Evolutionary conservation across 2,329 filamentous ascomycete species (phyloP).

Genomic region (Biscogniauxia sp.): DNA sequence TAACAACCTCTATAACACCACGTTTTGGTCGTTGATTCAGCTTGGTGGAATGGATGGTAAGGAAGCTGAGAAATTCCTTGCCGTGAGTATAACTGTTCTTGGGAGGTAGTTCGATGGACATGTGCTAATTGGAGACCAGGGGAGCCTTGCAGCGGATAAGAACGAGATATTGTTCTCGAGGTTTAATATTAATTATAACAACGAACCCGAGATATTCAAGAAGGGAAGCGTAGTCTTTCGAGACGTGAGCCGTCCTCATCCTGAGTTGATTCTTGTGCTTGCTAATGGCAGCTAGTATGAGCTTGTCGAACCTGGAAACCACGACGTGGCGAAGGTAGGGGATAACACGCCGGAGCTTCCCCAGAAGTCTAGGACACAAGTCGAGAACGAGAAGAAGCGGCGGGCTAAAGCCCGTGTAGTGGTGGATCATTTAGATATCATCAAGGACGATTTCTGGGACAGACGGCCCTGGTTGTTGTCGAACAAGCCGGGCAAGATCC

Average conservation of each 20-base stretch:
- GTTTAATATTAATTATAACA: slow-evolving; percentile 96
- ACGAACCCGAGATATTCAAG: slow-evolving; percentile 86
- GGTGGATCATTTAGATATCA: slow-evolving; percentile 87
- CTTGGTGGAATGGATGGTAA: slow-evolving; percentile 71
- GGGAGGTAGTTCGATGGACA: background rate
- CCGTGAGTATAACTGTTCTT: slow-evolving; percentile 46
- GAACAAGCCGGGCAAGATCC: slow-evolving; percentile 68
- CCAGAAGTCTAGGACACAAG: slow-evolving; percentile 71
- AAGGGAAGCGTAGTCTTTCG: slow-evolving; percentile 91
- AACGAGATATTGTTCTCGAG: slow-evolving; percentile 90
- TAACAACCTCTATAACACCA: slow-evolving; percentile 97
- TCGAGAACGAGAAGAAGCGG: slow-evolving; percentile 79
- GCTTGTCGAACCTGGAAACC: slow-evolving; percentile 57
- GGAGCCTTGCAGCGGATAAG: slow-evolving; percentile 82
- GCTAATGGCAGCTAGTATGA: slow-evolving; percentile 57
- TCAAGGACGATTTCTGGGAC: slow-evolving; percentile 93
- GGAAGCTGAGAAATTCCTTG: slow-evolving; percentile 77
- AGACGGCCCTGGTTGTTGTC: slow-evolving; percentile 79
- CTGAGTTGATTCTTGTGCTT: background rate
- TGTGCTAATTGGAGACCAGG: slow-evolving; percentile 46
- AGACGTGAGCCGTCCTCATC: slow-evolving; percentile 53
- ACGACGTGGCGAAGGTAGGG: slow-evolving; percentile 45
- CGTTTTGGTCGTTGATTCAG: slow-evolving; percentile 87
- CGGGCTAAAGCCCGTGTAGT: slow-evolving; percentile 77
- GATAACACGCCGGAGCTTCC: slow-evolving; percentile 51